Percentiles rank a stretch among this genome's conserved stretches.
phyloP scores from a whole-genome alignment of 768 basidiomycete genomes.

The Lentinula detonsa region DNA sequence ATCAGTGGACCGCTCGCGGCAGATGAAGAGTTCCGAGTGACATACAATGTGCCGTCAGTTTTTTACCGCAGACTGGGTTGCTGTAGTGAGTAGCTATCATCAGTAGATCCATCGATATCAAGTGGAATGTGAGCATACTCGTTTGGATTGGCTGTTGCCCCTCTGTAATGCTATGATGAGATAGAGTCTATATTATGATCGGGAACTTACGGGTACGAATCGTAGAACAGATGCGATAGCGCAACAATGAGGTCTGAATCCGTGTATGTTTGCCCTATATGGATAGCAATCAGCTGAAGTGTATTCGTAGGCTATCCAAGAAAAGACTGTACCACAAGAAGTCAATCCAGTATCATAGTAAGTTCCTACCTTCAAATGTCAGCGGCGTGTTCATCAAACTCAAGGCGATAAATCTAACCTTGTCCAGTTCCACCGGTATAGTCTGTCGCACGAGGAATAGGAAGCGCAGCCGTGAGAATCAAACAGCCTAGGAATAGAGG shows the following conservation, averaged over 20 bases:
- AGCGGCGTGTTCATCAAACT: not conserved
- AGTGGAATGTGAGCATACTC: not conserved
- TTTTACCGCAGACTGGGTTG: slow-evolving; percentile 43
- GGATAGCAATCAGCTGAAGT: not conserved
- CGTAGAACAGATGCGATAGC: slow-evolving; percentile 29
- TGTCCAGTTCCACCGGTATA: slow-evolving; percentile 1
- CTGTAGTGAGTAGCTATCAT: slow-evolving; percentile 1
- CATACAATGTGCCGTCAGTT: slow-evolving; percentile 31
- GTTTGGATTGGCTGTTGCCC: slow-evolving; percentile 3
- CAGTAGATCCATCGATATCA: not conserved
- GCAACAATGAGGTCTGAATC: slow-evolving; percentile 31
- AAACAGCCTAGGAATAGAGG: not conserved
- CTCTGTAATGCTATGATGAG: not conserved
- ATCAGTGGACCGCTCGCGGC: no score
- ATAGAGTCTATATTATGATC: not conserved
- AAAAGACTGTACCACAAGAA: slow-evolving; percentile 23
- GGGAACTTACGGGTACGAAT: slow-evolving; percentile 30
- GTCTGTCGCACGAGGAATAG: not conserved
- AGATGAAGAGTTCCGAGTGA: not conserved
- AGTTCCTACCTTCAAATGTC: slow-evolving; percentile 18
- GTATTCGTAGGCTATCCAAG: not conserved
- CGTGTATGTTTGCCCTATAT: slow-evolving; percentile 21
- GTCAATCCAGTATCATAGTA: slow-evolving; percentile 32
- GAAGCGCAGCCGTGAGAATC: not conserved
- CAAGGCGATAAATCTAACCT: not conserved